Evolutionary conservation across 345 rosid species (phyloP).

Genomic region (Salix udensis): DNA sequence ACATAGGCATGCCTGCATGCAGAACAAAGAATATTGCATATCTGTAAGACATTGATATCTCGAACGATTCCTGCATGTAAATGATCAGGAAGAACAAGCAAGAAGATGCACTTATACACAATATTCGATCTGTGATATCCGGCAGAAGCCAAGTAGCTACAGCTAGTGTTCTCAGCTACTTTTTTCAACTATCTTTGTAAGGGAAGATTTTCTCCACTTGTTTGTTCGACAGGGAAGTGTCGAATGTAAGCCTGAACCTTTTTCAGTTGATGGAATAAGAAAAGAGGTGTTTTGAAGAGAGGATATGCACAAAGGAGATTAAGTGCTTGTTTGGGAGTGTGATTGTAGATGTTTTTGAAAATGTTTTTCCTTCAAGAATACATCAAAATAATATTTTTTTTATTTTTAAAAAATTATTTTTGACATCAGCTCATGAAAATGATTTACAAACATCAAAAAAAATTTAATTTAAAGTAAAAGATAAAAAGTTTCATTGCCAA

Average conservation of each 20-base stretch:
- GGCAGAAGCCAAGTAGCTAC: background rate
- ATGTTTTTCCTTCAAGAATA: no score
- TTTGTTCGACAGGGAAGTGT: background rate
- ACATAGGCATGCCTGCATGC: slow-evolving; percentile 6
- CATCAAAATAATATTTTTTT: no score
- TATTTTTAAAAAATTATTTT: no score
- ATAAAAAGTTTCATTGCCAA: no score
- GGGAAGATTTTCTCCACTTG: slow-evolving; percentile 4
- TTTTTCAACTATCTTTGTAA: slow-evolving; percentile 1
- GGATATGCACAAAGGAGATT: background rate
- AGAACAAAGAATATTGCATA: slow-evolving; percentile 19
- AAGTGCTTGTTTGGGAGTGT: background rate
- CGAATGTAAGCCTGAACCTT: background rate
- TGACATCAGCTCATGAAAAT: no score
- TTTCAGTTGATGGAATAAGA: background rate
- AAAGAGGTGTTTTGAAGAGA: background rate
- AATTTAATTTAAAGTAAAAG: no score
- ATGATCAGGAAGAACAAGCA: slow-evolving; percentile 7
- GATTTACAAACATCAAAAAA: no score
- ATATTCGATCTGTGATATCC: background rate
- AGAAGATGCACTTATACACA: background rate
- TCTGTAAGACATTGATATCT: background rate
- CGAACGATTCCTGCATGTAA: slow-evolving; percentile 5
- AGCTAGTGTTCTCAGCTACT: background rate
- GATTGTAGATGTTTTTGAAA: no score